Evolutionary conservation across 805 yeast species (phyloP).

Genomic region (Kockiozyma suomiensis): DNA sequence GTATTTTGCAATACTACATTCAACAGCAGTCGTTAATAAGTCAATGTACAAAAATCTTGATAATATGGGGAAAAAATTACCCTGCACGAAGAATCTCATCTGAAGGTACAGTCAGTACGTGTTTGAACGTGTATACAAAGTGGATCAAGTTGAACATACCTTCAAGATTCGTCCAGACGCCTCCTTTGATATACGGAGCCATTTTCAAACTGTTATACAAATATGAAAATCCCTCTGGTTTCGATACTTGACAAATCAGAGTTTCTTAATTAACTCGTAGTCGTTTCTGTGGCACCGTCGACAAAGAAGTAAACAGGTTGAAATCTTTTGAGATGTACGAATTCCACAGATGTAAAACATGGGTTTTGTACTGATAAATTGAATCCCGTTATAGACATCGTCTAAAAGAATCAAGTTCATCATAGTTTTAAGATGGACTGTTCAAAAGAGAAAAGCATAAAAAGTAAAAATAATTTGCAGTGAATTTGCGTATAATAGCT

Average conservation of each 20-base stretch:
- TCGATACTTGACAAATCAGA: no score
- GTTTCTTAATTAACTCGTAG: no score
- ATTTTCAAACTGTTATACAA: constrained; percentile 10
- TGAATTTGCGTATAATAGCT: no score
- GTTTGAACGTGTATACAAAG: background rate
- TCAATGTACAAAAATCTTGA: background rate
- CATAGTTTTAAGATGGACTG: no score
- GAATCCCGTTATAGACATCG: no score
- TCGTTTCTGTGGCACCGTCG: no score
- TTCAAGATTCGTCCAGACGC: constrained; percentile 81
- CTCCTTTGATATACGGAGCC: constrained; percentile 81
- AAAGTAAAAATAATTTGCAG: no score
- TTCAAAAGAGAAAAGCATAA: no score
- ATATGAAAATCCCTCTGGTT: background rate
- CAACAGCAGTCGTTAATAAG: background rate
- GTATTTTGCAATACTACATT: constrained; percentile 66
- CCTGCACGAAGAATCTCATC: constrained; percentile 92
- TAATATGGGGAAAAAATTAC: constrained; percentile 10
- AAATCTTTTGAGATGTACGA: background rate
- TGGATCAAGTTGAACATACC: constrained; percentile 26
- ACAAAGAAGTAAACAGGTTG: background rate
- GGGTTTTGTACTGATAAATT: no score
- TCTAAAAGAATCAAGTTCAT: no score
- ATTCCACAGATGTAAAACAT: no score
- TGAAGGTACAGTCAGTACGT: background rate